Conservation (phyloP, 2,329 filamentous ascomycete genomes). For the Neonectria coccinea region DNA sequence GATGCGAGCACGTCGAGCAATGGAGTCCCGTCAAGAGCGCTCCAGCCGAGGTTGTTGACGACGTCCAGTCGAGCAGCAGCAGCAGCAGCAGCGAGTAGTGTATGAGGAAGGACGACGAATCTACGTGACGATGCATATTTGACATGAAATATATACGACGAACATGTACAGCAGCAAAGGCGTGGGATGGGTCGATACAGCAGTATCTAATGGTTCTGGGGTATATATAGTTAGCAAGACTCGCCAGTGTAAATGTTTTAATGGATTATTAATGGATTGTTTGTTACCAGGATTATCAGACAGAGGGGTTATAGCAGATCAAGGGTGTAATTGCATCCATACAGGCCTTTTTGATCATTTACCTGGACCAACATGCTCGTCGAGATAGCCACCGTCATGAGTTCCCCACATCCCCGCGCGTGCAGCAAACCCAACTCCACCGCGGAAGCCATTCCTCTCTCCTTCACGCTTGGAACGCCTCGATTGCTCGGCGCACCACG, state of each 20-base stretch:
- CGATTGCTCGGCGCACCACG: neutral
- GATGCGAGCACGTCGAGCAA: constrained; percentile 66
- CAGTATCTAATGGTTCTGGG: neutral
- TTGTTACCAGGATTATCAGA: neutral
- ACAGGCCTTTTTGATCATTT: too few species aligned
- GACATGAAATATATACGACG: constrained; percentile 15
- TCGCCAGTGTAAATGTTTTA: neutral
- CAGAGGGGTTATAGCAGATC: too few species aligned
- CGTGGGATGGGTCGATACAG: neutral
- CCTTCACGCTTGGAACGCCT: neutral
- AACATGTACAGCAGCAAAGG: constrained; percentile 1
- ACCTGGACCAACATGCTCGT: too few species aligned
- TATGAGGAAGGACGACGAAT: constrained; percentile 8
- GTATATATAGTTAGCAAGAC: neutral
- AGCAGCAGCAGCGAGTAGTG: constrained; percentile 24
- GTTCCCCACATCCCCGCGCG: constrained; percentile 1
- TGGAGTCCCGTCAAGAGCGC: constrained; percentile 48
- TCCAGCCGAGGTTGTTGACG: constrained; percentile 26
- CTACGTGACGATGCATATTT: constrained; percentile 26
- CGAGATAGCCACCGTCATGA: too few species aligned
- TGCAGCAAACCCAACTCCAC: neutral
- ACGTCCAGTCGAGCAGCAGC: constrained; percentile 43
- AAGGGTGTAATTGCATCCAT: too few species aligned
- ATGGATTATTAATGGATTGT: neutral
- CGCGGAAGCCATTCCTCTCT: neutral